phyloP scores from a whole-genome alignment of 192 early-diverging fungal species.

The Lunasporangiospora selenospora region DNA sequence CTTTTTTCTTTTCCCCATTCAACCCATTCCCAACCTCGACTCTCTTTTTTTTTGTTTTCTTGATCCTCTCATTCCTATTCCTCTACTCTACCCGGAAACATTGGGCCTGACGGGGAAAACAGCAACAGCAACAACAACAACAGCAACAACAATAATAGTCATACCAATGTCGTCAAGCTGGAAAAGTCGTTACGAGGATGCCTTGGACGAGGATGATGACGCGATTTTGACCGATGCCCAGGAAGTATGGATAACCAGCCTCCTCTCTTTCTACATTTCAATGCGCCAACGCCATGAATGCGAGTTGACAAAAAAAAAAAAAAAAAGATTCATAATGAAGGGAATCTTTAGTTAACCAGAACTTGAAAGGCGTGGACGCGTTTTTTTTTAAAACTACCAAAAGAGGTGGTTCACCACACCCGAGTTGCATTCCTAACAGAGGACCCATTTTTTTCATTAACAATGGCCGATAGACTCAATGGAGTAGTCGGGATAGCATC shows the following conservation, averaged over 20 bases:
- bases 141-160: neutral
- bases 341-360: too few species aligned
- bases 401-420: too few species aligned
- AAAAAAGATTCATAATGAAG: too few species aligned
- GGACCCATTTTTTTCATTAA: too few species aligned
- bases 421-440: too few species aligned
- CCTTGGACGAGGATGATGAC: constrained; percentile 46
- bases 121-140: neutral
- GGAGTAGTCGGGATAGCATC: constrained; percentile 55
- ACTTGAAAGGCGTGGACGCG: too few species aligned
- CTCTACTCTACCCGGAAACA: neutral
- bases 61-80: neutral
- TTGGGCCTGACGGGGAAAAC: too few species aligned
- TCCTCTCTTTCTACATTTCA: neutral
- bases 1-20: neutral
- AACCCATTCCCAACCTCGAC: neutral
- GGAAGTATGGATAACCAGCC: constrained; percentile 20
- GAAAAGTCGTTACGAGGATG: constrained; percentile 36
- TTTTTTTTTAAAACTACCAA: too few species aligned
- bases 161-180: constrained; percentile 38
- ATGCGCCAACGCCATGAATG: neutral
- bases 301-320: too few species aligned
- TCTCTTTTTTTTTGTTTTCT: neutral
- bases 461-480: constrained; percentile 31
- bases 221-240: constrained; percentile 42